Base-by-base conservation (phyloP, 495 filamentous ascomycete genomes). In the Trichoderma orchidacearum region DNA sequence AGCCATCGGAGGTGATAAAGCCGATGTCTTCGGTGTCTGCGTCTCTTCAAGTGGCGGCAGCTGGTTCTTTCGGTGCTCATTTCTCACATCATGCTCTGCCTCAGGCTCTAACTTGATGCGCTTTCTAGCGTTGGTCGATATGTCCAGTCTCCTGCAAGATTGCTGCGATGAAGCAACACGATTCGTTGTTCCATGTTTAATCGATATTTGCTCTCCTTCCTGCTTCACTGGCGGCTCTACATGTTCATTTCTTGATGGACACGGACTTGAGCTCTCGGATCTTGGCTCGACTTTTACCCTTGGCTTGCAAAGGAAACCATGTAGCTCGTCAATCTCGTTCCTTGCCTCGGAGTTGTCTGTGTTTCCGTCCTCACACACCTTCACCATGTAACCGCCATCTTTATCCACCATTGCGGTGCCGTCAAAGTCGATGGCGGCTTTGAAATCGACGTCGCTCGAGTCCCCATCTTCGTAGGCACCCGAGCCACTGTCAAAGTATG, bases 281-380 rank as follows among this genome's bases (percentile, higher is more conserved):
- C 50, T 8, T 17, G 15, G 12, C 12, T 34, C 41, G 13, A n/a
- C 17, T 51, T 45, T 48, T 5, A n/a, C 13, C 6, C 21, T n/a
- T 15, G 35, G 15, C 21, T 34, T 21, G 23, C 51, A 11, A 28
- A 51, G 9, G 12, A 66, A 66, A 6, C 58, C 54, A 53, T 58
- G 61, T 18, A 89, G 65, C 65, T 87, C 85, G 23, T 73, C 66
- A 62, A 85, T 70, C 66, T 90, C 86, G 36, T 77, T 68, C 60
- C 75, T 69, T 15, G 75, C 80, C 57, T 85, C 78, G 17, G 75
- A 70, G 53, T 81, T 77, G n/a, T 80, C 69, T 17, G 71, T 69
- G 54, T 87, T 79, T 59, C 86, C 85, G 51, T 84, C 82, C 58
- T 81, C 84, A 63, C 87, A 91, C 15, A 90, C 79, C 58, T 80